Conservation (phyloP, 495 filamentous ascomycete genomes). For the Annulohypoxylon moriforme region DNA sequence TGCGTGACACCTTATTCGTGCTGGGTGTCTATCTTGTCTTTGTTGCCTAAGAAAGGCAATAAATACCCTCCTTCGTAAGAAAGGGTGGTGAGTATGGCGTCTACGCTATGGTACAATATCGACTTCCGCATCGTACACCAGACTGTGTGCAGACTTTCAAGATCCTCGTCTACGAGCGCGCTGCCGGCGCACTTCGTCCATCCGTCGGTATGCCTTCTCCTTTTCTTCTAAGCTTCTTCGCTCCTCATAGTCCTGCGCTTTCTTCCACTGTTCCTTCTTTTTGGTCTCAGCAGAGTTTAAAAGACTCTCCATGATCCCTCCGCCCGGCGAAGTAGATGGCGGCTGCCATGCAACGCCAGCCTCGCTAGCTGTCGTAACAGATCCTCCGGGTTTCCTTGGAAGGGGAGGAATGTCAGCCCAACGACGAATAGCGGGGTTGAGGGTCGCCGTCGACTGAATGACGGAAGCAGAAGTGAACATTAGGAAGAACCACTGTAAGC, state of each 20-base stretch:
- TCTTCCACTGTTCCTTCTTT: constrained; percentile 53
- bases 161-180: constrained; percentile 21
- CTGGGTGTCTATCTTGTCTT: too few relatives aligned
- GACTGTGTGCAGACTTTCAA: constrained; percentile 17
- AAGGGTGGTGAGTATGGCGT: constrained; percentile 49
- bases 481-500: constrained; percentile 78
- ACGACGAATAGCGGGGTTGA: constrained; percentile 60
- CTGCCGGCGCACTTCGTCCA: constrained; percentile 44
- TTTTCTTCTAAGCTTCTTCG: constrained; percentile 58
- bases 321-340: constrained; percentile 30
- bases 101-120: constrained; percentile 33
- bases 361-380: neutral
- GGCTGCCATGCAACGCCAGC: constrained; percentile 45
- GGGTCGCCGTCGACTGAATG: constrained; percentile 67
- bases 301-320: constrained; percentile 1
- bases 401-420: constrained; percentile 64
- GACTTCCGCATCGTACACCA: constrained; percentile 17
- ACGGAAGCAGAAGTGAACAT: constrained; percentile 65
- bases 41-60: too few relatives aligned
- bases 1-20: constrained; percentile 7
- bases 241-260: constrained; percentile 59
- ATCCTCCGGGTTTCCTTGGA: constrained; percentile 3
- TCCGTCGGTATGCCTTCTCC: constrained; percentile 50
- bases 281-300: constrained; percentile 45
- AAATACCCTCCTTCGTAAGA: constrained; percentile 51